Evolutionary conservation across 192 early-diverging fungal genomes (phyloP).

Genomic region (Coemansia sp.): DNA sequence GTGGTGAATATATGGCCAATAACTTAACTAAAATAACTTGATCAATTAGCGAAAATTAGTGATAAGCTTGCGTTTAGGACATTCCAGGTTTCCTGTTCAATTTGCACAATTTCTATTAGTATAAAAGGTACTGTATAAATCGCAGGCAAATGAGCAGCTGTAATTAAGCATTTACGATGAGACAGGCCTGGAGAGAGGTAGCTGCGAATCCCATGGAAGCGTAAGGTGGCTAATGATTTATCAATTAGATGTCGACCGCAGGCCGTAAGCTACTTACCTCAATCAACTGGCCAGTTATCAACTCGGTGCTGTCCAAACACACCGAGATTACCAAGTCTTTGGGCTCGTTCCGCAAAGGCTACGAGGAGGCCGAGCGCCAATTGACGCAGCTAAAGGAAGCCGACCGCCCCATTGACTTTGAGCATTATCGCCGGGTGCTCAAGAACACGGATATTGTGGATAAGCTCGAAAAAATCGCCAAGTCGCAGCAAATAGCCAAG

Average conservation of each 20-base stretch:
- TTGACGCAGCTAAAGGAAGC: constrained; percentile 81
- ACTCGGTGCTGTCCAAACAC: constrained; percentile 72
- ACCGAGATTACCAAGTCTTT: constrained; percentile 86
- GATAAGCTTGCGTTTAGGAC: no score
- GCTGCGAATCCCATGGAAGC: no score
- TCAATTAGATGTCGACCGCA: constrained; percentile 54
- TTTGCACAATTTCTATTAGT: no score
- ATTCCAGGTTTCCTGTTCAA: no score
- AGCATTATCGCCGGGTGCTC: constrained; percentile 78
- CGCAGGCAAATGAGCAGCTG: no score
- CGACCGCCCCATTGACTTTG: constrained; percentile 81
- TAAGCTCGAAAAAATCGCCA: constrained; percentile 83
- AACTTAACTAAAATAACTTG: no score
- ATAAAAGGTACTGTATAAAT: no score
- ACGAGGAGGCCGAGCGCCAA: constrained; percentile 83
- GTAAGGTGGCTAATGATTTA: no score
- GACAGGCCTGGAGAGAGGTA: no score
- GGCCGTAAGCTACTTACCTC: constrained; percentile 63
- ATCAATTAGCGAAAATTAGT: no score
- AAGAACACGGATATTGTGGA: constrained; percentile 90
- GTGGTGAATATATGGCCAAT: no score
- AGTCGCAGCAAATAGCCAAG: constrained; percentile 72
- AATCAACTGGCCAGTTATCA: constrained; percentile 89
- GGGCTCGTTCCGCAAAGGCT: constrained; percentile 90
- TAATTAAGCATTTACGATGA: no score